These are phyloP conservation scores for Amyloporia xantha DNA, from an alignment of 768 basidiomycete genomes.

Conservation along the genomic window DNA sequence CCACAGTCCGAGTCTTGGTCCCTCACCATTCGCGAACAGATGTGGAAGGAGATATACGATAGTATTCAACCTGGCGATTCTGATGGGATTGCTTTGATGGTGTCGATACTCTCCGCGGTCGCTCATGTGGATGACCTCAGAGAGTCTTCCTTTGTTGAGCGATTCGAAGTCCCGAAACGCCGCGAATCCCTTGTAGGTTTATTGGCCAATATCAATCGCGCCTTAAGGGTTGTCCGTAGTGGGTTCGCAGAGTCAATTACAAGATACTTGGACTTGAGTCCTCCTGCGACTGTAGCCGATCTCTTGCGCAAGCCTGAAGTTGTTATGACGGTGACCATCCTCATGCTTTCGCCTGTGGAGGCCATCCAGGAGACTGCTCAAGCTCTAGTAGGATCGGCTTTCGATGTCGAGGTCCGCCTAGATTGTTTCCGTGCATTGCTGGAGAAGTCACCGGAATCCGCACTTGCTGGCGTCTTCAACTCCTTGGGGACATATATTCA, in stretches of 20 bases:
- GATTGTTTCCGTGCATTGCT: slow-evolving; percentile 85
- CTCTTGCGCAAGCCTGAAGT: slow-evolving; percentile 52
- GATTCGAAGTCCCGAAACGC: slow-evolving; percentile 26
- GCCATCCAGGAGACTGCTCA: slow-evolving; percentile 71
- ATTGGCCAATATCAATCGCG: slow-evolving; percentile 54
- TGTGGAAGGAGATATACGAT: slow-evolving; percentile 69
- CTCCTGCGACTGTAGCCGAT: slow-evolving; percentile 41
- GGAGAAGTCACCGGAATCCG: slow-evolving; percentile 52
- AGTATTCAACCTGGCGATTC: slow-evolving; percentile 51
- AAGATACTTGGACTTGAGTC: slow-evolving; percentile 56
- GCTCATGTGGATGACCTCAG: slow-evolving; percentile 64
- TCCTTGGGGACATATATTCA: slow-evolving; percentile 61
- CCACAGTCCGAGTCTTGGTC: slow-evolving; percentile 25
- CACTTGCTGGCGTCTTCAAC: slow-evolving; percentile 65
- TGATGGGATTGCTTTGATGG: slow-evolving; percentile 50
- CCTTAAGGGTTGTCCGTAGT: slow-evolving; percentile 48
- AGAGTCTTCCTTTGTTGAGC: slow-evolving; percentile 39
- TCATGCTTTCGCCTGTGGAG: slow-evolving; percentile 80
- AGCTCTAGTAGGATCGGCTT: slow-evolving; percentile 75
- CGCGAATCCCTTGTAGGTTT: slow-evolving; percentile 20
- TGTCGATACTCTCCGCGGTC: slow-evolving; percentile 50
- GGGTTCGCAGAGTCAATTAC: slow-evolving; percentile 61
- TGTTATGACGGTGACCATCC: slow-evolving; percentile 50
- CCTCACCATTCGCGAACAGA: slow-evolving; percentile 35
- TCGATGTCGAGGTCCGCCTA: slow-evolving; percentile 81